Evolutionary conservation across 1,284 basidiomycete genomes (phyloP).

Genomic region (Psilocybe mexicana): DNA sequence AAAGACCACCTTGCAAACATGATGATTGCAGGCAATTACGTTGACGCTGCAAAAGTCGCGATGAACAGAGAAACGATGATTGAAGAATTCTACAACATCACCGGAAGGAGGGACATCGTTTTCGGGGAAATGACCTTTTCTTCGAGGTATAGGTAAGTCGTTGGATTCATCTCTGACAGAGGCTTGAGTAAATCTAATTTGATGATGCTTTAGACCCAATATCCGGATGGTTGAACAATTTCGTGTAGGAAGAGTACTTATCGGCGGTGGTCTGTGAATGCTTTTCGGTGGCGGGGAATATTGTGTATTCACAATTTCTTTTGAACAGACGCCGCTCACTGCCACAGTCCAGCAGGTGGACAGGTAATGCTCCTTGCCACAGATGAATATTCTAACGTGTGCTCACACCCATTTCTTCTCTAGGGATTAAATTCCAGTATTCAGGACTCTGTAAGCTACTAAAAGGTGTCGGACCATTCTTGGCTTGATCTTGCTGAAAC

Average conservation of each 20-base stretch:
- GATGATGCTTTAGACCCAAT: conserved; percentile 21
- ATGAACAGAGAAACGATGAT: conserved; percentile 5
- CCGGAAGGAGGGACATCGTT: conserved; percentile 13
- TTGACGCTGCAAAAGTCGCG: conserved; percentile 9
- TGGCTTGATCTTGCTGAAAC: background rate
- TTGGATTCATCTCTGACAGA: too few relatives aligned
- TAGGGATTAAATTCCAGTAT: conserved; percentile 35
- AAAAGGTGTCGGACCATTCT: background rate
- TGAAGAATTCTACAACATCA: conserved; percentile 15
- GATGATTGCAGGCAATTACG: conserved; percentile 11
- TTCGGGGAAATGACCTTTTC: conserved; percentile 16
- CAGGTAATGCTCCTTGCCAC: conserved; percentile 26
- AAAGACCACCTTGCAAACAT: conserved; percentile 11
- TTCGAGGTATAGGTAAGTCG: conserved; percentile 13
- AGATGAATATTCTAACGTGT: background rate
- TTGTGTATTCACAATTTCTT: background rate
- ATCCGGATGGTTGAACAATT: conserved; percentile 29
- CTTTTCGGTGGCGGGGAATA: background rate
- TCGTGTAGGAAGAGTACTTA: conserved; percentile 19
- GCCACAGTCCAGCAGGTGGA: conserved; percentile 45
- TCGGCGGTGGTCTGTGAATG: conserved; percentile 21
- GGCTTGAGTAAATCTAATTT: background rate
- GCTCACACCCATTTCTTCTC: background rate
- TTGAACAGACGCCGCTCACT: conserved; percentile 39
- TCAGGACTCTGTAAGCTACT: conserved; percentile 23